Evolutionary conservation across 2,329 filamentous ascomycete genomes (phyloP).

Genomic region (Cladophialophora psammophila): DNA sequence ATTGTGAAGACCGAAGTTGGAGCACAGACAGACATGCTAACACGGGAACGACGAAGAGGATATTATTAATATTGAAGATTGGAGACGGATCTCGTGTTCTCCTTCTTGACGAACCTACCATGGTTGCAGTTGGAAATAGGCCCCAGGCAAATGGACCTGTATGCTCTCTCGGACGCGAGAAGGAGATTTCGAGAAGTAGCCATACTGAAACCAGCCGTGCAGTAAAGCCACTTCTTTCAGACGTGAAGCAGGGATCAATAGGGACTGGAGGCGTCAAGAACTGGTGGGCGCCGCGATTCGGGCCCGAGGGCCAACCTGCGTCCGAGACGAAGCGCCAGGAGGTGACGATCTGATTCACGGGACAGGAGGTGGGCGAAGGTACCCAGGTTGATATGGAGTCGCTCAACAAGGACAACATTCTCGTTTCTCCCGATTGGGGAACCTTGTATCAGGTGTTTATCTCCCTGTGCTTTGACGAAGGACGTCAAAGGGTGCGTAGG

Average conservation of each 20-base stretch:
- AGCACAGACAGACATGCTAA: neutral
- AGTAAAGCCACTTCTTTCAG: neutral
- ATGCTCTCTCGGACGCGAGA: slow-evolving; percentile 14
- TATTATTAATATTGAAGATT: slow-evolving; percentile 12
- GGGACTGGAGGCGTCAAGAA: neutral
- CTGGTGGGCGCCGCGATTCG: neutral
- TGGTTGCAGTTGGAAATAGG: neutral
- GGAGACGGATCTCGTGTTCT: neutral
- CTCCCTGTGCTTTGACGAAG: neutral
- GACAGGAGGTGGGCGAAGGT: neutral
- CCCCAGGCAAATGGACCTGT: slow-evolving; percentile 5
- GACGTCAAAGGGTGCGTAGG: neutral
- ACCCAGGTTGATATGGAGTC: neutral
- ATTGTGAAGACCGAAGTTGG: neutral
- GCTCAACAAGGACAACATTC: neutral
- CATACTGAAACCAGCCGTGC: slow-evolving; percentile 1
- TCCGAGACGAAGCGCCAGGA: neutral
- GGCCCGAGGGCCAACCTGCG: neutral
- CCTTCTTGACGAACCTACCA: slow-evolving; percentile 11
- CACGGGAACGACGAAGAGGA: neutral
- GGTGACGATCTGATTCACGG: too few relatives aligned
- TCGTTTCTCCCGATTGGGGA: neutral
- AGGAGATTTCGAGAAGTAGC: neutral
- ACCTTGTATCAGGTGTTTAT: neutral
- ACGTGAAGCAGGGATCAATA: neutral